Evolutionary conservation across 495 filamentous ascomycete genomes (phyloP).

Genomic region (Talaromyces stipitatus): DNA sequence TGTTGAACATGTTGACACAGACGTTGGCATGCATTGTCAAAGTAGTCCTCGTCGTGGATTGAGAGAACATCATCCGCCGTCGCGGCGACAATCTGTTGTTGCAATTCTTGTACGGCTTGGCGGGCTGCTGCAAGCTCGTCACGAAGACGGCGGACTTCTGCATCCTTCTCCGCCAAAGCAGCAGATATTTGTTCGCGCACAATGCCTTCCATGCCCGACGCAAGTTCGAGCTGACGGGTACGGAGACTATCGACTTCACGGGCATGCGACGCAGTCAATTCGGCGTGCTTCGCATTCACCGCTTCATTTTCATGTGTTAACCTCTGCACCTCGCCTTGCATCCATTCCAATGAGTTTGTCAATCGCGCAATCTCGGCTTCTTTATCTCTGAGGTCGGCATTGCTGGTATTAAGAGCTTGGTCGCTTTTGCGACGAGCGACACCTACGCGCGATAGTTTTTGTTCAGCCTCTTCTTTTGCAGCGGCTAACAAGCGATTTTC

Average conservation of each 20-base stretch:
- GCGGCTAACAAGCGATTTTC: constrained; percentile 74
- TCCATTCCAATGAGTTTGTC: constrained; percentile 63
- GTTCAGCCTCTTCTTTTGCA: constrained; percentile 61
- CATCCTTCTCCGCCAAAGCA: constrained; percentile 63
- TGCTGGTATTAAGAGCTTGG: constrained; percentile 48
- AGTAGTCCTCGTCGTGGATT: constrained; percentile 85
- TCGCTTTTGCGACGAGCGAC: constrained; percentile 44
- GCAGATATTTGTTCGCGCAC: constrained; percentile 53
- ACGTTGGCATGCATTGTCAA: constrained; percentile 86
- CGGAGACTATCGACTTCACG: constrained; percentile 59
- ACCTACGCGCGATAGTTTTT: constrained; percentile 49
- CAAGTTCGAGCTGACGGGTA: constrained; percentile 49
- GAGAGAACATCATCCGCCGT: constrained; percentile 68
- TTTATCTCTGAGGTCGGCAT: constrained; percentile 47
- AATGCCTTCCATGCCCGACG: constrained; percentile 54
- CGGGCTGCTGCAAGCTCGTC: constrained; percentile 69
- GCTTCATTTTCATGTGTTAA: constrained; percentile 68
- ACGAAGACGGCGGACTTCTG: constrained; percentile 68
- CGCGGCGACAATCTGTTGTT: constrained; percentile 69
- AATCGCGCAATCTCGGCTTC: constrained; percentile 78
- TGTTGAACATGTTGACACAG: constrained; percentile 90
- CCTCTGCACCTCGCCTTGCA: constrained; percentile 69
- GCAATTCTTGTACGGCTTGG: constrained; percentile 71
- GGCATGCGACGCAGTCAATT: constrained; percentile 56
- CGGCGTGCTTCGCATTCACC: constrained; percentile 61